Percentiles rank a stretch among this genome's conserved stretches.
These are phyloP conservation scores for Ophiosphaerella korrae DNA, from an alignment of 2,329 filamentous ascomycete genomes.

Conservation along the genomic window DNA sequence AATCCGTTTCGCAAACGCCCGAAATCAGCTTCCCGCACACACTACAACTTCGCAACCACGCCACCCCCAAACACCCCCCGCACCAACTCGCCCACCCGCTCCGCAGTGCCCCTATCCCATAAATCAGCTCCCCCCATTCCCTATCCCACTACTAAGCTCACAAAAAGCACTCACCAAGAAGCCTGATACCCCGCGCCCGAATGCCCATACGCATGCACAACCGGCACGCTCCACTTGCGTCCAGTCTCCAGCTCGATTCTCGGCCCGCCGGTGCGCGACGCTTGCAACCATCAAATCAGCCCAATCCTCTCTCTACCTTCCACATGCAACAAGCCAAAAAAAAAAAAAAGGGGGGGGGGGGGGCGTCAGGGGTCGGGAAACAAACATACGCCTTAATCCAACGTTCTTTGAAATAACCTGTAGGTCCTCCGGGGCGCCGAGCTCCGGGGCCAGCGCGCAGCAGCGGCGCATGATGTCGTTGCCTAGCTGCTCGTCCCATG, in stretches of 20 bases:
- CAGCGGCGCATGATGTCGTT: conserved; percentile 81
- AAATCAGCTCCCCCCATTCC: conserved; percentile 8
- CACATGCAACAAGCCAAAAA: not conserved
- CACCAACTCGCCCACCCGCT: conserved; percentile 49
- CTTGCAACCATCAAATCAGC: conserved; percentile 11
- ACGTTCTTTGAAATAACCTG: conserved; percentile 81
- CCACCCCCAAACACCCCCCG: conserved; percentile 25
- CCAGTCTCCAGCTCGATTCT: conserved; percentile 72
- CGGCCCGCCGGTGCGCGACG: conserved; percentile 73
- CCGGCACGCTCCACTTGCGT: conserved; percentile 55
- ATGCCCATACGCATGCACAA: conserved; percentile 81
- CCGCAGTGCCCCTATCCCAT: conserved; percentile 46
- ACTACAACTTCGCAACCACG: no score
- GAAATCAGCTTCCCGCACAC: no score
- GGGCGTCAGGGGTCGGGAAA: no score
- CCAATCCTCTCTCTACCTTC: not conserved
- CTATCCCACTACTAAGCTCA: not conserved
- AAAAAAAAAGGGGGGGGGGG: no score
- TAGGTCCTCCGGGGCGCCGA: conserved; percentile 72
- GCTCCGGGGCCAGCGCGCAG: conserved; percentile 67
- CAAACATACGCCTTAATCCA: conserved; percentile 67
- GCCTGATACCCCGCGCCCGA: conserved; percentile 74
- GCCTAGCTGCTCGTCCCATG: conserved; percentile 77
- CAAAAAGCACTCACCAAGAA: conserved; percentile 39
- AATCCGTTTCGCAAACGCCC: no score